Percentiles rank a stretch among this genome's conserved stretches.
Evolutionary conservation across 305 asterid genomes (phyloP).

Genomic region (Salvia sclarea): DNA sequence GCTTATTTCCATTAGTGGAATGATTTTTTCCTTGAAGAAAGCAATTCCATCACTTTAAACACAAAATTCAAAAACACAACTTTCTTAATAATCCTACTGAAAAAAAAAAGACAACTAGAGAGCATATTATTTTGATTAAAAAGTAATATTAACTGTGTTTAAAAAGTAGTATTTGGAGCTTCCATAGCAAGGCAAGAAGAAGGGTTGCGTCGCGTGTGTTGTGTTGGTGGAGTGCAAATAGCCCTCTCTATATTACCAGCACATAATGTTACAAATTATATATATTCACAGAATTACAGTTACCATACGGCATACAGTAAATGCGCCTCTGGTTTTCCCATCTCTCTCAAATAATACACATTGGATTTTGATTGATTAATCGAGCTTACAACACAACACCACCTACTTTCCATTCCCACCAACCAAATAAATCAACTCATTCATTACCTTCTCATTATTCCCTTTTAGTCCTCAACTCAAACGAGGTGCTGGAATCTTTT

Average conservation of each 20-base stretch:
- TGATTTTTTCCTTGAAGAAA: no score
- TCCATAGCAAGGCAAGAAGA: no score
- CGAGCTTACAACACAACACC: conserved; percentile 37
- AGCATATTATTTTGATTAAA: no score
- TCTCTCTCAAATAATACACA: conserved; percentile 36
- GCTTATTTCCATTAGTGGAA: no score
- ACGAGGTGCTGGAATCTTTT: conserved; percentile 35
- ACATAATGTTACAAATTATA: conserved; percentile 33
- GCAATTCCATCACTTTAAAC: no score
- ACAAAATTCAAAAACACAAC: no score
- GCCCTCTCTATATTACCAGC: conserved; percentile 18
- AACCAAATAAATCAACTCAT: conserved; percentile 36
- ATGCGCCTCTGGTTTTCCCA: conserved; percentile 32
- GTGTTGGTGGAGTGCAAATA: neutral
- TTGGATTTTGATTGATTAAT: conserved; percentile 11
- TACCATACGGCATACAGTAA: conserved; percentile 18
- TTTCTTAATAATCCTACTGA: no score
- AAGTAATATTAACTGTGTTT: no score
- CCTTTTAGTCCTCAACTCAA: conserved; percentile 16
- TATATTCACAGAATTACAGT: conserved; percentile 42
- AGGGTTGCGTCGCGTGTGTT: neutral
- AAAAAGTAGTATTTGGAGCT: no score
- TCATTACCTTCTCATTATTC: conserved; percentile 35
- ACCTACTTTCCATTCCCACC: conserved; percentile 41
- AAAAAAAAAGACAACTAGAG: no score